Conservation (phyloP, 2,329 filamentous ascomycete genomes). For the Lecanosticta acicola region DNA sequence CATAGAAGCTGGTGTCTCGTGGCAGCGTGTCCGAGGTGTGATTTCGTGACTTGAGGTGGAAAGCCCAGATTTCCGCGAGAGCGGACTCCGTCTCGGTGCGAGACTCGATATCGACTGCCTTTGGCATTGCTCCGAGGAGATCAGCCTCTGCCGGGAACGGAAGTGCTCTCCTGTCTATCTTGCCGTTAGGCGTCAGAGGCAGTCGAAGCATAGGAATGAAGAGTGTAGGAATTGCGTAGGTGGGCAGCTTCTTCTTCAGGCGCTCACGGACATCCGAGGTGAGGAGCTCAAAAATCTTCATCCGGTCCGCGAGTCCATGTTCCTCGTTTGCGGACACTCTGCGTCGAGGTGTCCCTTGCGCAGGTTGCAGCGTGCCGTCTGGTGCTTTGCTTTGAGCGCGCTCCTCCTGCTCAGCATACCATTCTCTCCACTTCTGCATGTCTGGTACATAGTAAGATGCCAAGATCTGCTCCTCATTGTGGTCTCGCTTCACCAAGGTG, state of each 20-base stretch:
- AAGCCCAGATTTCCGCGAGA: slow-evolving; percentile 68
- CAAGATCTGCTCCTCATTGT: slow-evolving; percentile 76
- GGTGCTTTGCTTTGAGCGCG: slow-evolving; percentile 12
- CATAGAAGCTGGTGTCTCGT: slow-evolving; percentile 64
- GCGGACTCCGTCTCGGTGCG: slow-evolving; percentile 56
- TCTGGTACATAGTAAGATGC: slow-evolving; percentile 90
- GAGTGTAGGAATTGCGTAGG: slow-evolving; percentile 69
- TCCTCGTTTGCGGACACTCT: slow-evolving; percentile 28
- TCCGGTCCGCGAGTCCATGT: slow-evolving; percentile 32
- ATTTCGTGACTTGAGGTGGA: slow-evolving; percentile 57
- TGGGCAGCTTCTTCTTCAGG: slow-evolving; percentile 65
- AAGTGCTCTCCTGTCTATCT: slow-evolving; percentile 71
- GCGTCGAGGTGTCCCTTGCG: slow-evolving; percentile 17
- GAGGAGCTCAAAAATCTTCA: slow-evolving; percentile 57
- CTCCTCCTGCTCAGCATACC: slow-evolving; percentile 48
- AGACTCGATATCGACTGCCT: slow-evolving; percentile 40
- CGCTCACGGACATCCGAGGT: slow-evolving; percentile 59
- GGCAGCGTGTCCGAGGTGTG: slow-evolving; percentile 60
- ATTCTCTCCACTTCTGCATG: slow-evolving; percentile 64
- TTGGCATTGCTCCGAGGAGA: slow-evolving; percentile 52
- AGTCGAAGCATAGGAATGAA: slow-evolving; percentile 68
- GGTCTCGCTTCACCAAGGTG: slow-evolving; percentile 77
- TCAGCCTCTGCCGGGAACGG: slow-evolving; percentile 74
- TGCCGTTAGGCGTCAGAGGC: slow-evolving; percentile 79
- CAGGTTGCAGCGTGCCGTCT: slow-evolving; percentile 10